Evolutionary conservation across 1,284 basidiomycete species (phyloP), one percentile per base, ranked within the genome.

Genomic region (Cutaneotrichosporon arboriforme): DNA sequence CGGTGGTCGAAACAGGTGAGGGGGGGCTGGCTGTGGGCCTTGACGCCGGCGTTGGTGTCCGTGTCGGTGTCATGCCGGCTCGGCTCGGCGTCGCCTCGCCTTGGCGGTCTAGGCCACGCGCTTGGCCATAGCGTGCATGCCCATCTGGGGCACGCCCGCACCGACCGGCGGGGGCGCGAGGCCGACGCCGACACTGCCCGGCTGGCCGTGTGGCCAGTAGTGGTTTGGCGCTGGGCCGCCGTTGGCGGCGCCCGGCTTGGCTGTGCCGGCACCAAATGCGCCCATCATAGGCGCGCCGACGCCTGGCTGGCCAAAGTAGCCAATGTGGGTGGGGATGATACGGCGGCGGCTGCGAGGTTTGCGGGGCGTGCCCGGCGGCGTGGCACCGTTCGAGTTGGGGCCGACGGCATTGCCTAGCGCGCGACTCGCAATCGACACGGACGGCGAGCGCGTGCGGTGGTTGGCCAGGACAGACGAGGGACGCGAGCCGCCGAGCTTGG

Each of bases 401-500:
- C 68, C 63, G 20, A 67, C 47, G 10, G 65, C 71, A 4, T 57
- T 63, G 46, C 54, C 59, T n/a, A 73, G 63, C 4, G 71, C 70
- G 33, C 71, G 63, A 3, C 63, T 65, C n/a, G 69, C 66, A 33
- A 71, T 57, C 2, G 69, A 71, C 33, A 73, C 62, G 17, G 67
- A 69, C 4, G 72, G 72, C 14, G 69, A 71, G 22, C 72, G 63
- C 13, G 66, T 66, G 51, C 72, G 64, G 47, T 69, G 68, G 21
- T 12, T 35, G 21, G 22, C 38, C 26, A 46, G 33, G 8, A 64
- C 67, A 3, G 62, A 64, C 31, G 61, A 57, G 14, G 70, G 60
- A 41, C 71, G 63, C 14, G 69, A 69, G 15, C 71, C 72, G 41
- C 74, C 75, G 12, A 76, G 67, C 57, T 74, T 74, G 51, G 75